phyloP scores from a whole-genome alignment of 306 rosid genomes.

The Herpetospermum pedunculosum region DNA sequence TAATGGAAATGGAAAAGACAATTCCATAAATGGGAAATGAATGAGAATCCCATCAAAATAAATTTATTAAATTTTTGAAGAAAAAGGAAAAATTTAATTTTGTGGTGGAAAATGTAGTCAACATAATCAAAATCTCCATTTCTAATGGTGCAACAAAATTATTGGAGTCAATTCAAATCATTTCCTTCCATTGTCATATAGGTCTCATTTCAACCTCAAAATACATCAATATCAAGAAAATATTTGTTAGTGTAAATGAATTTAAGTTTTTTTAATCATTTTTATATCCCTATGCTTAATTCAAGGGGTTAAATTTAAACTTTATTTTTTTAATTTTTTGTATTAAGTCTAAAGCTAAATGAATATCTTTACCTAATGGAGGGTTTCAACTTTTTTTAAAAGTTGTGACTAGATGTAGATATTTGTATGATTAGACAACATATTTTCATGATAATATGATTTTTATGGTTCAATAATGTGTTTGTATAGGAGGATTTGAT shows the following conservation, averaged over 20 bases:
- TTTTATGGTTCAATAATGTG: not conserved
- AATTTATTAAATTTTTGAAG: not conserved
- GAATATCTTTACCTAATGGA: no score
- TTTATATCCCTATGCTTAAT: not conserved
- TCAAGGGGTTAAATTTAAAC: not conserved
- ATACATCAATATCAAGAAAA: not conserved
- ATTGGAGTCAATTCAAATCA: conserved; percentile 6
- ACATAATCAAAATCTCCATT: not conserved
- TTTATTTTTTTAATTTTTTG: not conserved
- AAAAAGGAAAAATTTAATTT: not conserved
- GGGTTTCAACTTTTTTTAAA: not conserved
- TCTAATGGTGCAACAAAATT: not conserved
- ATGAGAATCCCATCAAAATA: conserved; percentile 1
- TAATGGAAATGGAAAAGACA: conserved; percentile 9
- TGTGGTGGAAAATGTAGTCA: not conserved
- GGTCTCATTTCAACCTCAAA: not conserved
- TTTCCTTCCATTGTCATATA: not conserved
- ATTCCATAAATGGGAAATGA: conserved; percentile 11
- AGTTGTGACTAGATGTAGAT: not conserved
- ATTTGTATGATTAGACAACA: not conserved
- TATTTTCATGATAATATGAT: not conserved
- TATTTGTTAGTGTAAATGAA: not conserved
- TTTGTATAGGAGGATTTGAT: not conserved
- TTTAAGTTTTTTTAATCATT: not conserved
- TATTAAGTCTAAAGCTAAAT: no score